Evolutionary conservation across 2,329 filamentous ascomycete genomes (phyloP).

Genomic region (Geosmithia flava): DNA sequence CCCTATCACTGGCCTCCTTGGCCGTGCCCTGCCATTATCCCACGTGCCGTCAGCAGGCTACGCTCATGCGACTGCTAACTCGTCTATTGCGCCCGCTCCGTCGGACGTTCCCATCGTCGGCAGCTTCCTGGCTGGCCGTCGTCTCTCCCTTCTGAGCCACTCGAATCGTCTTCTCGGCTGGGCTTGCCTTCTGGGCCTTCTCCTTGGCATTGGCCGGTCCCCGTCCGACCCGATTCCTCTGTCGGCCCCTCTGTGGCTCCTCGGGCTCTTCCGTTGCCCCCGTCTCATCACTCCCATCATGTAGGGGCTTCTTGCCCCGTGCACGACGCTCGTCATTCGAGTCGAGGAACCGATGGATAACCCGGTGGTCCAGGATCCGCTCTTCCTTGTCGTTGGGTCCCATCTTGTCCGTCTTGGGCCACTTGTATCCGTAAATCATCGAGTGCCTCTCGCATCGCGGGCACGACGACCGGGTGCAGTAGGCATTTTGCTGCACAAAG

Average conservation of each 20-base stretch:
- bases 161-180: conserved; percentile 1
- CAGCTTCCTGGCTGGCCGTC: background rate
- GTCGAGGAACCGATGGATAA: conserved; percentile 71
- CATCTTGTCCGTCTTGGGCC: conserved; percentile 86
- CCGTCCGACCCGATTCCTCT: conserved; percentile 5
- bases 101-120: conserved; percentile 10
- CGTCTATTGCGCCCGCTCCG: conserved; percentile 21
- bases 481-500: conserved; percentile 84
- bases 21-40: too few species aligned
- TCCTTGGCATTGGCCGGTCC: background rate
- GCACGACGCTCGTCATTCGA: conserved; percentile 52
- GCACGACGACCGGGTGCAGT: conserved; percentile 74
- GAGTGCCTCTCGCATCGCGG: conserved; percentile 90
- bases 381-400: conserved; percentile 62
- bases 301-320: conserved; percentile 24
- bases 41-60: background rate
- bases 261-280: conserved; percentile 12
- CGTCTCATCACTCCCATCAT: conserved; percentile 11
- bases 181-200: background rate
- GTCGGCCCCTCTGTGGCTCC: conserved; percentile 11
- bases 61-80: conserved; percentile 16
- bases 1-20: too few species aligned
- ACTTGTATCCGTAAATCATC: conserved; percentile 87
- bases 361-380: conserved; percentile 71
- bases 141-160: conserved; percentile 1